Evolutionary conservation across 768 basidiomycete species (phyloP).

Genomic region (Suillus subluteus): DNA sequence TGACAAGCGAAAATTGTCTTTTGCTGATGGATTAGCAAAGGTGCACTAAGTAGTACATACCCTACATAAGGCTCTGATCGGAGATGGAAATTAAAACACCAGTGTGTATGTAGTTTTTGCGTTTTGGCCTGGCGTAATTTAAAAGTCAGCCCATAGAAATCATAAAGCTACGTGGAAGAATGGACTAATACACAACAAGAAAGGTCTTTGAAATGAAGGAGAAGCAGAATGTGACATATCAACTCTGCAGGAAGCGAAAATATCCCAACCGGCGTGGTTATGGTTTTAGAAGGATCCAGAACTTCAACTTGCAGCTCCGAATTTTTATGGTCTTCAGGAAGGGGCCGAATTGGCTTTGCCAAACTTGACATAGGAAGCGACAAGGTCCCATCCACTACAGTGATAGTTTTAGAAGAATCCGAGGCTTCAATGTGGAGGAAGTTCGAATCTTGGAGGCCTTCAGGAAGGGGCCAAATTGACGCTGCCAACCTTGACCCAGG

Average conservation of each 20-base stretch:
- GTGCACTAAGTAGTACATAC: no score
- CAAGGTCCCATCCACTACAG: not conserved
- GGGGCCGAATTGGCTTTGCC: not conserved
- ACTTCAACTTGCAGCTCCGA: not conserved
- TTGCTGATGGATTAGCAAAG: no score
- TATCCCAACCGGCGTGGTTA: not conserved
- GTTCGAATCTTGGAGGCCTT: not conserved
- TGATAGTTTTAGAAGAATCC: not conserved
- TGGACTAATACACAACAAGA: not conserved
- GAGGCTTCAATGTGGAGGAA: not conserved
- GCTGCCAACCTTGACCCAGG: not conserved
- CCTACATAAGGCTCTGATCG: no score
- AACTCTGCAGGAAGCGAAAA: not conserved
- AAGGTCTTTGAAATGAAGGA: conserved; percentile 3
- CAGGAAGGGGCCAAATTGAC: not conserved
- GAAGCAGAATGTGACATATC: not conserved
- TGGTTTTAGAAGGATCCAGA: not conserved
- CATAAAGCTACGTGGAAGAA: not conserved
- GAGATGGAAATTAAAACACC: no score
- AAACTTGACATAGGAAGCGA: not conserved
- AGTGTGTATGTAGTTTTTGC: no score
- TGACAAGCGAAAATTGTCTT: no score
- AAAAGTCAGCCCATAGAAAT: not conserved
- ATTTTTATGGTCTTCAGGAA: not conserved
- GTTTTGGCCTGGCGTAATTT: not conserved